Evolutionary conservation across 495 filamentous ascomycete species (phyloP).

Genomic region (Pseudomonodictys pantanalensis): DNA sequence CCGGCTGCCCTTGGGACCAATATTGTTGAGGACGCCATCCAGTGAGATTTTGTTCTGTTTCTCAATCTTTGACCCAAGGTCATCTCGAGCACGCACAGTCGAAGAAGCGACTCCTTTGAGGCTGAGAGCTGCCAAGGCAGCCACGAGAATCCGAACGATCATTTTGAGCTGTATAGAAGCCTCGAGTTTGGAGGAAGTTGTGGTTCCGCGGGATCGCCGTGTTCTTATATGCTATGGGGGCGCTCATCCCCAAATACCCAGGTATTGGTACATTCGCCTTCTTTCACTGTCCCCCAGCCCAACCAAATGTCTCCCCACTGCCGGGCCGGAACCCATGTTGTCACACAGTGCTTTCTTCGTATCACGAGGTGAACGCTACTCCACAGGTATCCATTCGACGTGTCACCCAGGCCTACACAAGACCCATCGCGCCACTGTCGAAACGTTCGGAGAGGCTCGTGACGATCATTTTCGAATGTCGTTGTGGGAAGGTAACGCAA

Average conservation of each 20-base stretch:
- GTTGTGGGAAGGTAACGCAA: background rate
- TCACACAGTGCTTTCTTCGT: background rate
- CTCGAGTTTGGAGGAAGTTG: too few relatives aligned
- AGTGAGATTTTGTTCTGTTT: slow-evolving; percentile 8
- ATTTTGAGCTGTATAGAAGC: background rate
- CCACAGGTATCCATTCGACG: background rate
- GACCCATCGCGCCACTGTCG: background rate
- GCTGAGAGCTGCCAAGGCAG: background rate
- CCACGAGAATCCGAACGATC: background rate
- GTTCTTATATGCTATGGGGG: too few relatives aligned
- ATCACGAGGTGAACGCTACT: slow-evolving; percentile 6
- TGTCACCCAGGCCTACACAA: background rate
- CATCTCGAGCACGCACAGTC: background rate
- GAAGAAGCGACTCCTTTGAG: background rate
- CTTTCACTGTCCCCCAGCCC: background rate
- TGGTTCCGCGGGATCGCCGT: too few relatives aligned
- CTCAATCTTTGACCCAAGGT: slow-evolving; percentile 6
- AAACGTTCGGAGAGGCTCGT: background rate
- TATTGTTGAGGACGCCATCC: slow-evolving; percentile 24
- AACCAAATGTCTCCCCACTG: background rate
- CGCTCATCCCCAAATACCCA: too few relatives aligned
- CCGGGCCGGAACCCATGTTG: background rate
- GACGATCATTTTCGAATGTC: background rate
- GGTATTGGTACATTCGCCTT: too few relatives aligned
- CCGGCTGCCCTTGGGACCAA: slow-evolving; percentile 22